Base-by-base conservation (phyloP, 805 yeast genomes). In the Kodamaea leandrae region DNA sequence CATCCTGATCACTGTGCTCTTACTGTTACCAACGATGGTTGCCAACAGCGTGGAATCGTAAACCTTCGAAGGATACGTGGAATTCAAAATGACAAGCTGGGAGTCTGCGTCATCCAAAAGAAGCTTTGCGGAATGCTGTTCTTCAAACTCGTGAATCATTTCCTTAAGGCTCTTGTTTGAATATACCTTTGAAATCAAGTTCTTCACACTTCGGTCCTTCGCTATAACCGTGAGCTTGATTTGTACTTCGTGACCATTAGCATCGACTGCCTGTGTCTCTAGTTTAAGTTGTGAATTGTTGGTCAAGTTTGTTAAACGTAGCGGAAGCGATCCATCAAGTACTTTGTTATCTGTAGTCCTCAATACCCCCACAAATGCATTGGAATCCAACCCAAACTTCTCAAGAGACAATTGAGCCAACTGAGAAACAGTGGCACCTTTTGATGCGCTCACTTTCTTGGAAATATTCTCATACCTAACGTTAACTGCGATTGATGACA, bases 241-340 rank as follows among this genome's bases (percentile, higher is more conserved):
- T 42, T 49, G 48, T 12, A 55, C 48, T 7, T 41, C 44, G 4
- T 33, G 26, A 3, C 25, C 13, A 27, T 20, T 12, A 9, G 41
- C 41, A 18, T 34, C 18, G 6, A 46, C 46, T 15, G 49, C 36
- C 6, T 30, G 41, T 10, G 52, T 36, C 37, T 43, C 44, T 14
- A 68, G 48, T 13, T 40, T 44, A 19, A 69, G 44, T 42, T 61
- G 67, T 26, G 68, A 52, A 41, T 68, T 68, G 43, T 61, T 67
- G 16, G 56, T 44, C 17, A 69, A 48, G 20, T 50, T 57, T 12
- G 68, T 56, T 30, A 63, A 55, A 34, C 70, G 47, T 6, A 69
- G 36, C 1, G 71, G 65, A 18, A 63, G 51, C 13, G 63, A 44
- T 3, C 50, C 42, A 41, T 69, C 72, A 15, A 68, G 45, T 9